Conservation (phyloP, 768 basidiomycete genomes). For the Hygrocybe punicea region DNA sequence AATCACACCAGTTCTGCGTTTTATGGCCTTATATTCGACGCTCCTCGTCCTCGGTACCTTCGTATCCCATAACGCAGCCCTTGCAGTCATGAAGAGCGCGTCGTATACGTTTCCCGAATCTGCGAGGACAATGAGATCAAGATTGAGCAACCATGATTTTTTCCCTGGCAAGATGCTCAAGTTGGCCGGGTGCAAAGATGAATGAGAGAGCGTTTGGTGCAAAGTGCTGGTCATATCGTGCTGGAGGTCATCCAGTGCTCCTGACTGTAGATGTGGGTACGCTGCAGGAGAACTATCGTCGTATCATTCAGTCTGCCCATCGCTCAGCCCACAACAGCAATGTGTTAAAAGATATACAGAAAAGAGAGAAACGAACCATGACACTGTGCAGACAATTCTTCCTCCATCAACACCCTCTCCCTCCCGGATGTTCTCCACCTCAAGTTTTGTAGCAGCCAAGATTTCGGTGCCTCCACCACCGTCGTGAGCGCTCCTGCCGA, state of each 20-base stretch:
- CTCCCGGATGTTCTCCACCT: constrained; percentile 57
- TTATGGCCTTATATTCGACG: constrained; percentile 63
- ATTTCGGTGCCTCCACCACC: constrained; percentile 61
- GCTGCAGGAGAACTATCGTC: constrained; percentile 74
- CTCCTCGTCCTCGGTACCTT: constrained; percentile 70
- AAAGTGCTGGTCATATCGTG: constrained; percentile 66
- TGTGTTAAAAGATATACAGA: constrained; percentile 7
- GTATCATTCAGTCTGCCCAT: constrained; percentile 21
- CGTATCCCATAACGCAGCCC: constrained; percentile 78
- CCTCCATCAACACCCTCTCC: constrained; percentile 55
- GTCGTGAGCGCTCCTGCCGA: constrained; percentile 48
- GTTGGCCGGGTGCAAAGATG: constrained; percentile 62
- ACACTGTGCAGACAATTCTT: constrained; percentile 62
- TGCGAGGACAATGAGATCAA: constrained; percentile 71
- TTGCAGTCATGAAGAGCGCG: constrained; percentile 72
- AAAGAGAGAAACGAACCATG: constrained; percentile 58
- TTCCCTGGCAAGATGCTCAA: constrained; percentile 55
- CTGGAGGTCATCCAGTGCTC: constrained; percentile 71
- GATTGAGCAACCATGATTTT: constrained; percentile 72
- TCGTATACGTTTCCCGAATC: constrained; percentile 77
- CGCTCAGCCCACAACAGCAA: background rate
- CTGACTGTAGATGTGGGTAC: constrained; percentile 63
- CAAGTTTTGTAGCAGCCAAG: constrained; percentile 73
- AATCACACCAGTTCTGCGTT: background rate
- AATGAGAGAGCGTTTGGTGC: constrained; percentile 61